Percentiles rank a stretch among this genome's conserved stretches.
These are phyloP conservation scores for Spergularia marina DNA, from an alignment of 148 eudicot species.

Conservation along the genomic window DNA sequence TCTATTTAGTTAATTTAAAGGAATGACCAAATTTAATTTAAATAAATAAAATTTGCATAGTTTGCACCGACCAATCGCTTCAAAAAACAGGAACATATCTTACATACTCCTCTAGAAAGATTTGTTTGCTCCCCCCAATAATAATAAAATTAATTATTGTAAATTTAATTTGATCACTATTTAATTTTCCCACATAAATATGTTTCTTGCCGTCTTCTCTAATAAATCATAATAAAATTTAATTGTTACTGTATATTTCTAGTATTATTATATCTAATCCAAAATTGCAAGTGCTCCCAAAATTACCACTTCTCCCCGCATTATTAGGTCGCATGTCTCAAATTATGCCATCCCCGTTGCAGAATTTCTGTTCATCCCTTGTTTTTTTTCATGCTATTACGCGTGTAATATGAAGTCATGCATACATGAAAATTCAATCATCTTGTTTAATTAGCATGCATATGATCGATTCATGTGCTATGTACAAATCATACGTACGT, in stretches of 20 bases:
- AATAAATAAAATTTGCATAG: neutral
- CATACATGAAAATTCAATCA: neutral
- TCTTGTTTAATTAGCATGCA: neutral
- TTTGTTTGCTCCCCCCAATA: conserved; percentile 10
- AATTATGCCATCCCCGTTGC: neutral
- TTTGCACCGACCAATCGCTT: conserved; percentile 23
- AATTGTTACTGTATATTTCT: too few relatives aligned
- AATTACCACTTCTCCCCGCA: neutral
- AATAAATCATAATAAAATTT: too few relatives aligned
- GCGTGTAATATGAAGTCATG: neutral
- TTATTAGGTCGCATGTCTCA: conserved; percentile 5
- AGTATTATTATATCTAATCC: too few relatives aligned
- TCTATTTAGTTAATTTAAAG: too few relatives aligned
- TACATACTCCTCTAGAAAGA: conserved; percentile 24
- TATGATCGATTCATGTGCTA: too few relatives aligned
- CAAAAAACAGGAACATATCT: conserved; percentile 20
- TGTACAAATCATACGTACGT: neutral
- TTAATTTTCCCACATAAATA: too few relatives aligned
- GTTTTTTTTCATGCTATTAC: neutral
- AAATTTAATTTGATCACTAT: too few relatives aligned
- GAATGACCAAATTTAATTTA: neutral
- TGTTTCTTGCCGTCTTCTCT: too few relatives aligned
- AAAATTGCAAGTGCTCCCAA: too few relatives aligned
- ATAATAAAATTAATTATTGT: too few relatives aligned
- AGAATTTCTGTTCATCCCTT: neutral